Base-by-base conservation (phyloP, 2,329 filamentous ascomycete species). In the Arthrobotrys pseudoclavata region DNA sequence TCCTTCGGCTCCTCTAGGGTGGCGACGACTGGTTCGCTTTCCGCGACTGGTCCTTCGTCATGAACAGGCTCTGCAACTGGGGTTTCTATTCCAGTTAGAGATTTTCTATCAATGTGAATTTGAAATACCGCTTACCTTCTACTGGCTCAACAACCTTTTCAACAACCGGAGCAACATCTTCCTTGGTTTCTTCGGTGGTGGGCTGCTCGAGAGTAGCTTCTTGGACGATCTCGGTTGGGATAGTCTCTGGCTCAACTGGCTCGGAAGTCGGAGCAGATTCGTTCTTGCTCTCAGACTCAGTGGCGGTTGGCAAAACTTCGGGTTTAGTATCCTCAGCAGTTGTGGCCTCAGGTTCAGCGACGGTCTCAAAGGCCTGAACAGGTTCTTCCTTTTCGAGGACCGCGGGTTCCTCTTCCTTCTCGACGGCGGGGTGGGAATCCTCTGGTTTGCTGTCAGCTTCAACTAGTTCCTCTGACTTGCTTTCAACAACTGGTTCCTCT, bases 171-270 rank as follows among this genome's bases (percentile, higher is more conserved):
- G 29, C 29, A 31, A 37, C 34, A 22, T 34, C 45, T 24, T 47
- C 64, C 9, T 69, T 53, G 10, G 13, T 13, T 20, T 57, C 64
- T 24, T 68, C 50, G 1, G 24, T 31, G 20, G n/a, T 31, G 4
- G 40, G 34, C 31, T 69, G 52, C 31, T 70, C 67, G 9, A 37
- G 67, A 20, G 55, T 29, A 10, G 55, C 15, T 57, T 64, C 57
- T 72, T 66, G 60, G 57, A 47, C 37, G 18, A 52, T n/a, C 26
- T 66, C 69, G 4, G 31, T 20, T 31, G 40, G 22, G 31, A 40
- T 26, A 15, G 20, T 12, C 22, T 62, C 62, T 55, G 63, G 62
- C 31, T 68, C 63, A 50, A 42, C 53, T n/a, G 26, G n/a, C n/a
- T 62, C 62, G 15, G 53, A 20, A 31, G 57, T 45, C 52, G 57